Conservation (phyloP, 805 yeast genomes). For the Saccharomycopsis amapae region DNA sequence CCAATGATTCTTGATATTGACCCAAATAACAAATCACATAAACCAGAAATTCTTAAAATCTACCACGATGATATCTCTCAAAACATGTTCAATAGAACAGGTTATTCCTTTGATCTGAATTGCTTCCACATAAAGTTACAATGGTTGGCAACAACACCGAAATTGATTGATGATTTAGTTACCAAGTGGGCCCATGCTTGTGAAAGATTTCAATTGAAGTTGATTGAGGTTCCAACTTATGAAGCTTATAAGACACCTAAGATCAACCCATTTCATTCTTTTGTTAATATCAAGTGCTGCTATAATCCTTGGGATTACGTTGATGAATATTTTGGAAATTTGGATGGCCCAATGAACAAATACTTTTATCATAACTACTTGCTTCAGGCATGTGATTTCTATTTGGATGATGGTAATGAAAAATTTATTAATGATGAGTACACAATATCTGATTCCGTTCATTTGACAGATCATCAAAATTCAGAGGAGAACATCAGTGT, state of each 20-base stretch:
- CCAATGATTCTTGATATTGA: slow-evolving; percentile 69
- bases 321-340: slow-evolving; percentile 30
- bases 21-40: slow-evolving; percentile 58
- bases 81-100: slow-evolving; percentile 84
- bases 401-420: slow-evolving; percentile 71
- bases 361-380: slow-evolving; percentile 75
- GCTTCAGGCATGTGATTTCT: slow-evolving; percentile 62
- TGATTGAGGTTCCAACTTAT: slow-evolving; percentile 24
- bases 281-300: slow-evolving; percentile 58
- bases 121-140: slow-evolving; percentile 87
- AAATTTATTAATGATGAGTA: slow-evolving; percentile 1
- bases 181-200: slow-evolving; percentile 75
- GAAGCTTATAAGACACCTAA: slow-evolving; percentile 54
- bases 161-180: slow-evolving; percentile 71
- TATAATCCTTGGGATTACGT: slow-evolving; percentile 56
- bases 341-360: slow-evolving; percentile 35
- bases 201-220: slow-evolving; percentile 70
- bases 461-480: slow-evolving; percentile 41
- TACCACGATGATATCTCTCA: slow-evolving; percentile 58
- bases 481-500: not conserved
- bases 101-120: slow-evolving; percentile 27
- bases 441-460: slow-evolving; percentile 25
- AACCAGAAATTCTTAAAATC: slow-evolving; percentile 71
- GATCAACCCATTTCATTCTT: slow-evolving; percentile 82
- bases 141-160: slow-evolving; percentile 89